Evolutionary conservation across 169 alveolate genomes (phyloP).

Genomic region (Besnoitia besnoiti): DNA sequence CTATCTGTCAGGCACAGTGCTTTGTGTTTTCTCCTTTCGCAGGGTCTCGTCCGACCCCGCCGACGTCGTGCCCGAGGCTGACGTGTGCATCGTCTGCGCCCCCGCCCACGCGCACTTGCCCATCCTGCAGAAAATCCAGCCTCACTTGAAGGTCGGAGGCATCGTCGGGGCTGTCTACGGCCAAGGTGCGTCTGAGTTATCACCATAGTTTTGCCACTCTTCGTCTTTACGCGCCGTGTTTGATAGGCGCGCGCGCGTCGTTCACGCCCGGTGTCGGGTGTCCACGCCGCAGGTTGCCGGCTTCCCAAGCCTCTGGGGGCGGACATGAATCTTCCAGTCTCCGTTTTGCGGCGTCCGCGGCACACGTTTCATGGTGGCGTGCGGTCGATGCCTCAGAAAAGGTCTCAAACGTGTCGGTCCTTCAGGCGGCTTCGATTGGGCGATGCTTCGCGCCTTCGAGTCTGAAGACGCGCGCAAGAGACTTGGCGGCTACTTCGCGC

Average conservation of each 20-base stretch:
- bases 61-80: slow-evolving; percentile 23
- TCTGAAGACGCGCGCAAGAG: neutral
- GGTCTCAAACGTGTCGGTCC: neutral
- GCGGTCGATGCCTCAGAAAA: too few relatives aligned
- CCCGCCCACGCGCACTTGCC: slow-evolving; percentile 47
- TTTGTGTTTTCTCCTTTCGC: too few relatives aligned
- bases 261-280: too few relatives aligned
- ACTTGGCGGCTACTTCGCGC: slow-evolving; percentile 47
- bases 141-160: slow-evolving; percentile 42
- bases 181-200: slow-evolving; percentile 49
- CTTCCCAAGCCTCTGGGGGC: too few relatives aligned
- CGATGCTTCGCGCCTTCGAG: slow-evolving; percentile 22
- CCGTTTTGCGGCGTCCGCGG: too few relatives aligned
- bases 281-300: too few relatives aligned
- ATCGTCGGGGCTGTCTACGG: slow-evolving; percentile 42
- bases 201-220: too few relatives aligned
- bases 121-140: slow-evolving; percentile 26
- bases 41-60: slow-evolving; percentile 36
- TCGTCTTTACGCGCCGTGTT: too few relatives aligned
- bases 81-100: slow-evolving; percentile 24
- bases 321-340: too few relatives aligned
- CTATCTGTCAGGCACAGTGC: too few relatives aligned
- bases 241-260: too few relatives aligned
- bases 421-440: slow-evolving; percentile 63
- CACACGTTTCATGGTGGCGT: too few relatives aligned